Percentiles rank a stretch among this genome's conserved stretches.
Evolutionary conservation across 1,139 yeast species (phyloP).

Genomic region (Lodderomyces elongisporus): DNA sequence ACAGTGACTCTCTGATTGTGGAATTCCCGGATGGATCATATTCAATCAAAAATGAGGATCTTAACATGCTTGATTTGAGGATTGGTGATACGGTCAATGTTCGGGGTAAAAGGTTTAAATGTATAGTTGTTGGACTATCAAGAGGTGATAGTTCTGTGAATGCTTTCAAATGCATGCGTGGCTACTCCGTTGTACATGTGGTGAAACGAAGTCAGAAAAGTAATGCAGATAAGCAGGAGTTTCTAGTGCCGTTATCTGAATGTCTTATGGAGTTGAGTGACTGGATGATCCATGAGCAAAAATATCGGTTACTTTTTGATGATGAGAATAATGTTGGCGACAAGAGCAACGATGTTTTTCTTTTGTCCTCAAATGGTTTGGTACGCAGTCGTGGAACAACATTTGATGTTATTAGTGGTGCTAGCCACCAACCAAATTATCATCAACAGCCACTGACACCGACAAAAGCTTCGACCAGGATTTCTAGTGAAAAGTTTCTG

Average conservation of each 20-base stretch:
- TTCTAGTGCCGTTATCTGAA: slow-evolving; percentile 14
- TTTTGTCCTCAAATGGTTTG: not conserved
- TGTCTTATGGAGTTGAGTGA: slow-evolving; percentile 36
- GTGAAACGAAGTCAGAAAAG: slow-evolving; percentile 12
- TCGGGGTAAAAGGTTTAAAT: slow-evolving; percentile 16
- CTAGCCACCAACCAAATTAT: not conserved
- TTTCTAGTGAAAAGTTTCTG: not conserved
- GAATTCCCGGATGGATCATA: slow-evolving; percentile 23
- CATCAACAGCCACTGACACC: not conserved
- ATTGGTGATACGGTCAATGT: slow-evolving; percentile 29
- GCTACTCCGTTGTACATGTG: slow-evolving; percentile 45
- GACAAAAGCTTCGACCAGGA: not conserved
- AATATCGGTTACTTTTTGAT: slow-evolving; percentile 12
- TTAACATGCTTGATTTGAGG: slow-evolving; percentile 31
- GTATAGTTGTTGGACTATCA: slow-evolving; percentile 43
- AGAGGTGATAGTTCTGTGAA: slow-evolving; percentile 10
- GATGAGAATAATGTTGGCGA: not conserved
- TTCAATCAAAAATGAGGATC: slow-evolving; percentile 24
- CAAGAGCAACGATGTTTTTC: not conserved
- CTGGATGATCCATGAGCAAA: slow-evolving; percentile 39
- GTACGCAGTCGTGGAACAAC: no score
- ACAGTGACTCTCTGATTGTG: slow-evolving; percentile 24
- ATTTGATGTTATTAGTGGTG: not conserved
- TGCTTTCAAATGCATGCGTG: slow-evolving; percentile 50
- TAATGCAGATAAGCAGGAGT: slow-evolving; percentile 5